Evolutionary conservation across 1,284 basidiomycete species (phyloP), one percentile per base, ranked within the genome.

Genomic region (Boletus albobrunnescens): DNA sequence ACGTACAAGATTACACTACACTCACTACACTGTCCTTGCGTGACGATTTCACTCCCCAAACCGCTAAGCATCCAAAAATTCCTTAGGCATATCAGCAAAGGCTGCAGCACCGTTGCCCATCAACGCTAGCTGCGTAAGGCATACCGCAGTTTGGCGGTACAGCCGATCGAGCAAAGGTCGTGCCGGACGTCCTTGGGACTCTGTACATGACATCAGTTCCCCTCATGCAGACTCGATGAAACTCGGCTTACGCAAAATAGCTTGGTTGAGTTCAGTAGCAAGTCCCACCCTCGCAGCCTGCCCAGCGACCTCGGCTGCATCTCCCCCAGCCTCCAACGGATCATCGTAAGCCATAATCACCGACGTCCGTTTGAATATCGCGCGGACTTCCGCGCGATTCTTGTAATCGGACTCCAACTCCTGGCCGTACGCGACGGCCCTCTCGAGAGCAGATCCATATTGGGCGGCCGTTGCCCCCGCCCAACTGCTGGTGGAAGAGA

Each of bases 301-400:
- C 28, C 85, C 79, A 11, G 78, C 84, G 26, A 88, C 76, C 56
- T 80, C 78, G 13, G 79, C 77, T 16, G 81, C 75, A 40, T 79
- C 73, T 6, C 82, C 82, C 9, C 81, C 77, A 16, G 77, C 82
- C 47, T 74, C 74, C 50, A 79, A 64, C 19, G 87, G 89, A 60
- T 89, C 81, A 31, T 82, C 76, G 62, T 82, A 91, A 28, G 88
- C 86, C 46, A 91, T 77, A 41, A 92, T 80, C 31, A 84, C 79
- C 51, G 89, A 87, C 11, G 88, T 84, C 44, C 78, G 75, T 55
- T 81, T 82, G 59, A 89, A 77, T 44, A 87, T 71, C 14, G 74
- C 69, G 39, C 79, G 76, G 26, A 90, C 77, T 55, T 81, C 79
- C 1, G 77, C 69, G 17, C 85, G 75, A 58, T 89, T 81, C 28